Conservation (phyloP, 2,329 filamentous ascomycete species). For the Metarhizium guizhouense region DNA sequence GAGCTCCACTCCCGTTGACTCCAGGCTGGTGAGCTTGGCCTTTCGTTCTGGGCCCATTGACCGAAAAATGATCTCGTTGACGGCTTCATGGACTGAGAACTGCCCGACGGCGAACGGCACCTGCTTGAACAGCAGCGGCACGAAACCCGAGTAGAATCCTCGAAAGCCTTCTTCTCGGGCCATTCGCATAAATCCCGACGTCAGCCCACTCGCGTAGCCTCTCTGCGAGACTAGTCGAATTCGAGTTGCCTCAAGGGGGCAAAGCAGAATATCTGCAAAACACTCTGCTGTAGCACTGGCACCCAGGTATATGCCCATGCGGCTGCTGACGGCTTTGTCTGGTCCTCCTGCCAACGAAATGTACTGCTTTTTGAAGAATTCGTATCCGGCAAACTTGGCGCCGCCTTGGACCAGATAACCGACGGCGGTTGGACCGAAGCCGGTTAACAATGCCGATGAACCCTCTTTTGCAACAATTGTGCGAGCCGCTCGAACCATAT, state of each 20-base stretch:
- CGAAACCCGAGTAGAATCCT: conserved; percentile 88
- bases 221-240: conserved; percentile 75
- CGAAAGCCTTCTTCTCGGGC: conserved; percentile 64
- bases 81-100: conserved; percentile 90
- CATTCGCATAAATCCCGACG: conserved; percentile 67
- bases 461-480: conserved; percentile 75
- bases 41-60: conserved; percentile 58
- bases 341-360: conserved; percentile 57
- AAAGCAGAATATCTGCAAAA: conserved; percentile 73
- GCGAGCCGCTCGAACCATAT: conserved; percentile 70
- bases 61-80: conserved; percentile 66
- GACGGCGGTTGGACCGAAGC: conserved; percentile 75
- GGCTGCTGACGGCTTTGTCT: conserved; percentile 32
- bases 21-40: conserved; percentile 56
- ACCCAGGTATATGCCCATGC: conserved; percentile 60
- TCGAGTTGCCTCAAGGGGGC: conserved; percentile 78
- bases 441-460: conserved; percentile 69
- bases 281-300: conserved; percentile 62
- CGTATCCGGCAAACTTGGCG: conserved; percentile 86
- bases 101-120: conserved; percentile 91
- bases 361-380: conserved; percentile 87
- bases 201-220: conserved; percentile 63
- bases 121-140: conserved; percentile 79
- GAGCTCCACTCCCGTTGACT: conserved; percentile 77
- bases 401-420: conserved; percentile 87